These are phyloP conservation scores for Ilex asprella DNA, from an alignment of 257 asterid genomes.

Conservation along the genomic window DNA sequence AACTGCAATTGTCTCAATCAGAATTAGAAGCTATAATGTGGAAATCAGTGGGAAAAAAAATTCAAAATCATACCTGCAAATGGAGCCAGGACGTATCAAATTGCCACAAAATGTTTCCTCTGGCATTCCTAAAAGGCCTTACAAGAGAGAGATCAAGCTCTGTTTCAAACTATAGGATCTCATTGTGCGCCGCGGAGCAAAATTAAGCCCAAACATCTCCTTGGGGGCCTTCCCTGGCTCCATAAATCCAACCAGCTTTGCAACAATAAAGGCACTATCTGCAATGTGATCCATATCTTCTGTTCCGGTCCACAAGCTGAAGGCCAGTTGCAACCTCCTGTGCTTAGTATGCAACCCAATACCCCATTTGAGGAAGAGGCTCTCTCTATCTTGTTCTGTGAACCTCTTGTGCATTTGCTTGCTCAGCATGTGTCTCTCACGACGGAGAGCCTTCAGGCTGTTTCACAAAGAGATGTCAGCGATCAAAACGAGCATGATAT, in stretches of 20 bases:
- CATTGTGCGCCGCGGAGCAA: constrained; percentile 49
- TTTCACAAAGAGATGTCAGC: constrained; percentile 13
- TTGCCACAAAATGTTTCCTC: background rate
- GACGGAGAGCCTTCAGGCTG: constrained; percentile 66
- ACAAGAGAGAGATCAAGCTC: constrained; percentile 53
- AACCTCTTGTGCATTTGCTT: constrained; percentile 71
- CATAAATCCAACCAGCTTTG: constrained; percentile 55
- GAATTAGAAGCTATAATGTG: too few species aligned
- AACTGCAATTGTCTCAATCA: too few species aligned
- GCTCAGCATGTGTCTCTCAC: constrained; percentile 67
- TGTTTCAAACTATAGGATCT: constrained; percentile 51
- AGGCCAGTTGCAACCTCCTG: constrained; percentile 69
- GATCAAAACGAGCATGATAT: background rate
- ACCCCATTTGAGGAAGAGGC: constrained; percentile 77
- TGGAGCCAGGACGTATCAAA: too few species aligned
- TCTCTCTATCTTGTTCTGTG: constrained; percentile 64
- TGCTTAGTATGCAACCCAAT: constrained; percentile 55
- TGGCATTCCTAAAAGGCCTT: constrained; percentile 5
- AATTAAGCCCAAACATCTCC: constrained; percentile 84
- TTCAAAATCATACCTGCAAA: too few species aligned
- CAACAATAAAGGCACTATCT: constrained; percentile 71
- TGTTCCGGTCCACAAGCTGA: constrained; percentile 57
- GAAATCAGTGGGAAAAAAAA: too few species aligned
- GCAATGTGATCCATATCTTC: constrained; percentile 63
- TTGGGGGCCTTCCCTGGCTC: constrained; percentile 60